Evolutionary conservation across 768 basidiomycete genomes (phyloP), one percentile per base, ranked within the genome.

Genomic region (Suillus subalutaceus): DNA sequence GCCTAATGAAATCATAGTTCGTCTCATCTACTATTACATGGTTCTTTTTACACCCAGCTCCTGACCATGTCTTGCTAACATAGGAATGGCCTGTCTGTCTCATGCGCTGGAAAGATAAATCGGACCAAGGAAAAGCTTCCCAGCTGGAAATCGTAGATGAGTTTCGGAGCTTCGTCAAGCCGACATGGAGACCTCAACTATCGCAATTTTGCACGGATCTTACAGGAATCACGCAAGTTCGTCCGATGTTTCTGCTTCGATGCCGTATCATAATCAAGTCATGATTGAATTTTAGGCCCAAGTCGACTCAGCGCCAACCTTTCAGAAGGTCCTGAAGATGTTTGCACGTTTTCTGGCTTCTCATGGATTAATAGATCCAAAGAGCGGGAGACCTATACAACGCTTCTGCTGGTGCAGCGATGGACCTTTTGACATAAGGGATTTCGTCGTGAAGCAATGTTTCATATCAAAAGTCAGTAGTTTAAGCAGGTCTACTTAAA

Each of bases 51-150:
- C 62, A 60, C 50, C 48, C 26, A 30, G 30, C 65, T 41, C 66
- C 59, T 71, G 56, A 69, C 56, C 66, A 52, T 57, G 13, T 66
- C 10, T 38, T 46, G 12, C 58, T 37, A 26, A 53, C 53, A 26
- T 75, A 97, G 96, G 96, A 99, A 79, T 95, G 94, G 79, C 97
- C 97, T 7, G 93, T 99, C 13, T 90, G 92, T 71, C 82, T 99
- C 4, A 82, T 98, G 66, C 86, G 85, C 67, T 98, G 96, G 96
- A 84, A 80, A 71, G 87, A 92, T 72, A 86, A 81, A 69, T 80
- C 82, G 41, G 65, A 75, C 20, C 82, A 84, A 61, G 85, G 85
- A 59, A 70, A 68, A 50, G 86, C 88, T 12, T 84, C 81, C 65
- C 80, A 81, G 52, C 81, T 98, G 30, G 86, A 89, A 73, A 80